Evolutionary conservation across 1,284 basidiomycete genomes (phyloP), one percentile per base, ranked within the genome.

Genomic region (Xanthoconium separans): DNA sequence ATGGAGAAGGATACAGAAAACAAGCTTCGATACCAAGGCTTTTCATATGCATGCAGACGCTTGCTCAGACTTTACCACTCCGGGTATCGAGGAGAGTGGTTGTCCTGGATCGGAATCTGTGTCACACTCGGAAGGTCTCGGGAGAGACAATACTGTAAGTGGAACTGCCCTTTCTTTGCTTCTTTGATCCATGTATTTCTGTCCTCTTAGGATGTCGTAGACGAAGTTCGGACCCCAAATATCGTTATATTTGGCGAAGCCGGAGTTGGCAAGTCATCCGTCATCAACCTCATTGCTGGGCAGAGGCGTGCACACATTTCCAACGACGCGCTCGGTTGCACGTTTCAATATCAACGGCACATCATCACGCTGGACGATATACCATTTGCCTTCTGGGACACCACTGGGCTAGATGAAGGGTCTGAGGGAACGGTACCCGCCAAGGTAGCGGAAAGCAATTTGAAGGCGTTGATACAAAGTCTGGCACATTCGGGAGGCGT

Each of bases 401-500:
- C 55, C n/a, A 30, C 42, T 2, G 54, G 55, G 12, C n/a, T 56
- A 16, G 45, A 55, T 24, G 54, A 56, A n/a, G 45, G 45, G 42
- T 37, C 48, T 2, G 43, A 57, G 7, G 55, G 57, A 20, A 59
- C 44, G 6, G 42, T 58, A 6, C 58, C 57, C 29, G 53, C 57
- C 24, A 36, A 16, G 36, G 4, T 16, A 2, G 58, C 58, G 12
- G 58, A 58, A 29, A 33, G 2, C 15, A 51, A 60, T 29, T 20
- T 58, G 45, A 43, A 5, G 9, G 29, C 11, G 18, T 24, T 58
- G 33, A 51, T 60, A 4, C 39, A 5, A 22, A 16, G 20, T 7
- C 41, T 58, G 18, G 46, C 44, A 7, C 36, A 30, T 15, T 43
- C 57, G 0, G 65, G 54, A 8, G 70, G 70, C 2, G 57, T 72